Base-by-base conservation (phyloP, 495 filamentous ascomycete genomes). In the Bacidia rubella region DNA sequence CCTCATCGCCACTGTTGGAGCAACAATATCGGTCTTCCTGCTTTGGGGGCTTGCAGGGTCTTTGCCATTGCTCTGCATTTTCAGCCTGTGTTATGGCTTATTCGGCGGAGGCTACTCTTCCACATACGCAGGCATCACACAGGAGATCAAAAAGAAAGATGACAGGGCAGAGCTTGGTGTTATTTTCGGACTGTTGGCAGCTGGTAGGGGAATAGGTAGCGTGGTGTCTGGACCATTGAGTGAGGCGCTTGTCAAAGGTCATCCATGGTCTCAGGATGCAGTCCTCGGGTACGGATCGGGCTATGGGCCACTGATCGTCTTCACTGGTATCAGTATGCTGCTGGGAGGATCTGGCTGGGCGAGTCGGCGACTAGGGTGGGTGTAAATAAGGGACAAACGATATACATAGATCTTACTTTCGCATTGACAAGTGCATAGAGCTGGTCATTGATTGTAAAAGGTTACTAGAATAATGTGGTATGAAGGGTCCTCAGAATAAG, bases 21-120 rank as follows among this genome's bases (percentile, higher is more conserved):
- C 78, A 0, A 70, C 77, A 0, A 38, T 79, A 11, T 74, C 78
- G 0, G 74, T 83, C 0, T 76, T 87, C 50, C 55, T 87, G 4
- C 66, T 86, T 38, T 87, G 85, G 85, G 83, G 83, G 0, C 57
- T 86, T 21, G 59, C 74, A 32, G 66, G 64, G 0, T 72, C 68
- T 0, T 56, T 84, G 32, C 67, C 74, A 0, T 63, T 79, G 38
- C 69, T 89, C n/a, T 77, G 74, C 39, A 44, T 80, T 21, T 89
- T 87, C 57, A 77, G 74, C 20, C 57, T 87, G 5, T 62, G 77
- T 1, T 87, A 84, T 63, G 85, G 85, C 2, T 69, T 86, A 52
- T 86, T 83, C 56, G 81, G 80, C 0, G 81, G 82, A 27, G 74
- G 77, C 0, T 82, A 76, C 52, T 74, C 72, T 51, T 66, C 70